Base-by-base conservation (phyloP, 139 green algal genomes). In the Raphidocelis subcapitata region DNA sequence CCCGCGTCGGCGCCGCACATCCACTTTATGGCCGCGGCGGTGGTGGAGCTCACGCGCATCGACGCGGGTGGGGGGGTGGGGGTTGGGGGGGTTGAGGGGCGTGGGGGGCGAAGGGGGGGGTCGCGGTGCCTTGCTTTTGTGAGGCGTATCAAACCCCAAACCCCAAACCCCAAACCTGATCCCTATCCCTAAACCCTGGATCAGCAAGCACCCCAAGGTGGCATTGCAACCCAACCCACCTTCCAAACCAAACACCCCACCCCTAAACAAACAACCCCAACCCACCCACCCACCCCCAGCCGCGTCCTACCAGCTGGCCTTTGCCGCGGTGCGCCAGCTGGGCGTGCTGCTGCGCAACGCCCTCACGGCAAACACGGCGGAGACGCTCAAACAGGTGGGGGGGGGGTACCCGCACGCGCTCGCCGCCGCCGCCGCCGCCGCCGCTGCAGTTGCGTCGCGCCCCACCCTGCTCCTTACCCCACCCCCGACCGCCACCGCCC, bases 21-120 rank as follows among this genome's bases (percentile, higher is more conserved):
- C 49, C 72, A 78, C 54, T 98, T 99, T 81, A 94, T 98, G 93
- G 75, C 71, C 28, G 86, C 84, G 28, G 94, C 89, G 54, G 70
- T 95, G 46, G 84, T 95, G 32, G 94, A 99, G 85, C 70, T 96
- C 65, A 92, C 87, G 75, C 81, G 85, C 65, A 70, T 96, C 61
- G 84, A 97, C 75, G 51, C 81, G 55, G 69, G 37, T 49, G 41
- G 8, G 41, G 41, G 52, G 52, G 10, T 26, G 10, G 8, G 52
- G 21, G 52, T 60, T 60, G 52, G 21, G 12, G 41, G 41, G 41
- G 41, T 49, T 49, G 41, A 49, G 41, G 41, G 8, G 41, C 41
- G n/a, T n/a, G n/a, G n/a, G n/a, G n/a, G n/a, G n/a, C n/a, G n/a
- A n/a, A n/a, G n/a, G n/a, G n/a, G n/a, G n/a, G n/a, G n/a, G n/a